A percentile compares a stretch with the other conserved stretches of the same genome.
These are phyloP conservation scores for Flaveria ramosissima DNA, from an alignment of 129 eudicot species.

Conservation along the genomic window DNA sequence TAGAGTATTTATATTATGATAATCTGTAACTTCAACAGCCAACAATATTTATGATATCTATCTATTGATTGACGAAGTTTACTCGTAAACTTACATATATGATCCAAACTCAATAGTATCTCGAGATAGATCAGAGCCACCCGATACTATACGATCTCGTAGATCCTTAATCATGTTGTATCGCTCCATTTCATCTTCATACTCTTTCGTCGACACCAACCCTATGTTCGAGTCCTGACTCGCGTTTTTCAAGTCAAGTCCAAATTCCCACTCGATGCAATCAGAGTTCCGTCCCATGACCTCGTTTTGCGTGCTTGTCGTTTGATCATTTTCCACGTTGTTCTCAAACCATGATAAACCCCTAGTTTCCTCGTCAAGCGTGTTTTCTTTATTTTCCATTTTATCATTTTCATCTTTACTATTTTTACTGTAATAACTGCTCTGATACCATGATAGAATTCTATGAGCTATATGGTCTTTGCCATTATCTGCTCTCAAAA, in stretches of 20 bases:
- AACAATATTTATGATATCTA: not conserved
- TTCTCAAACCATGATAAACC: conserved; percentile 32
- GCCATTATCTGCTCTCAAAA: conserved; percentile 40
- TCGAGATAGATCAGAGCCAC: conserved; percentile 41
- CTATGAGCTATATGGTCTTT: conserved; percentile 2
- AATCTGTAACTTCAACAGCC: too few species aligned
- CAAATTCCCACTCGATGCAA: conserved; percentile 69
- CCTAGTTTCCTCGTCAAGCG: conserved; percentile 21
- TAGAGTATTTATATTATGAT: too few species aligned
- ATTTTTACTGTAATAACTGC: not conserved
- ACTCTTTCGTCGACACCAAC: conserved; percentile 37
- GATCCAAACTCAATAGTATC: conserved; percentile 34
- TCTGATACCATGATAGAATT: conserved; percentile 36
- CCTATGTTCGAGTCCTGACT: conserved; percentile 37
- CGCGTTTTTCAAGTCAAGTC: conserved; percentile 14
- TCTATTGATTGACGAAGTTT: not conserved
- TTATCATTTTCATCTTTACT: not conserved
- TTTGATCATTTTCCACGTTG: conserved; percentile 32
- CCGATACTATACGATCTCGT: conserved; percentile 69
- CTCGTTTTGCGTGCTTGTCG: conserved; percentile 25
- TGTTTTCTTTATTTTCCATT: conserved; percentile 36
- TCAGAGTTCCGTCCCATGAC: conserved; percentile 43
- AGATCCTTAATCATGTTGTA: conserved; percentile 79
- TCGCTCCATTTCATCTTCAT: conserved; percentile 74
- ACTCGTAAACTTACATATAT: conserved; percentile 6